Evolutionary conservation across 78 protist genomes (phyloP), one percentile per base, ranked within the genome.

Genomic region (Dictyostelium firmibasis): DNA sequence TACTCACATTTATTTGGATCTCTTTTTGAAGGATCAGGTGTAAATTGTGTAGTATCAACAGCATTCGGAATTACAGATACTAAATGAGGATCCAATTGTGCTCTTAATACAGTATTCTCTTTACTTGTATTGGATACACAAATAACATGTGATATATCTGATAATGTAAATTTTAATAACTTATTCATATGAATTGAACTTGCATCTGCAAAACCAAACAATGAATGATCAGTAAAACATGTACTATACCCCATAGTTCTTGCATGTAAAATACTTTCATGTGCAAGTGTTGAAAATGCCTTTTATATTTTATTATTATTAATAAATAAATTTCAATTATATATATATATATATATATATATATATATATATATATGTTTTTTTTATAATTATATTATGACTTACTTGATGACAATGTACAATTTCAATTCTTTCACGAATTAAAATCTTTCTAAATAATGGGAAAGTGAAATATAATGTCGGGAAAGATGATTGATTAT

Each of bases 21-120:
- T 74, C 96, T 81, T 69, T 76, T 57, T 16, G 96, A 35, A 13
- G 98, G 97, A 75, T 85, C 96, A 2, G 99, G 99, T 5, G 78
- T 44, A 77, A 99, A 99, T 57, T 38, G 72, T 9, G 92, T 41
- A 18, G 98, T 43, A 92, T 99, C 99, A 25, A 98, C 96, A 3
- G 99, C 99, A 76, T 99, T 98, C 16, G 99, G 99, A 25, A 99
- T 99, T 36, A 99, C 99, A 4, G 99, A 95, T 31, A 98, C 99
- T 11, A 47, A 20, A 36, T 43, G n/a, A 13, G 99, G 99, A 25
- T 41, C 81, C 20, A 98, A 11, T 50, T 64, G 81, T 2, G 99
- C 98, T 1, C 99, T 77, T 95, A 99, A 86, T 33, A 98, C 99
- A 0, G 98, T 97, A 85, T 98, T 99, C 36, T 99, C 99, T 75